Percentiles rank a stretch among this genome's conserved stretches.
These are phyloP conservation scores for Nothophoma quercina DNA, from an alignment of 2,329 filamentous ascomycete genomes.

Conservation along the genomic window DNA sequence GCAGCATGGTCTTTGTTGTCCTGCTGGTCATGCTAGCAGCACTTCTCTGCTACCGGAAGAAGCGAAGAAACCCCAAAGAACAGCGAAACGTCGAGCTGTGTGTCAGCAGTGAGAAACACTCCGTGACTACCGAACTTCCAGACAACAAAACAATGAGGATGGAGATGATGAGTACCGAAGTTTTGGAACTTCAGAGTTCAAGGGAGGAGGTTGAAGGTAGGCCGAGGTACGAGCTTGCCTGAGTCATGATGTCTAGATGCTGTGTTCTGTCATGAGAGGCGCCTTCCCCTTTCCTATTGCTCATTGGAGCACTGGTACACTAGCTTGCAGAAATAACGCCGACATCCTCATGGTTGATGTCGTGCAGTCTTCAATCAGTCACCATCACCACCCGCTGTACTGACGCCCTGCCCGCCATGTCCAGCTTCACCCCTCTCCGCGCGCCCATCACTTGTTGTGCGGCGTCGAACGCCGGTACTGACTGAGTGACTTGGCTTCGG, in stretches of 20 bases:
- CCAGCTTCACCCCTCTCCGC: constrained; percentile 24
- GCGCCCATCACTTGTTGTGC: constrained; percentile 16
- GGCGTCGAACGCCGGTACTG: constrained; percentile 10
- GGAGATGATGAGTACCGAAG: not conserved
- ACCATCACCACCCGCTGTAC: constrained; percentile 11
- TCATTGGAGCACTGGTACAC: too few relatives aligned
- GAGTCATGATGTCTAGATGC: too few relatives aligned
- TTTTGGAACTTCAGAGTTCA: not conserved
- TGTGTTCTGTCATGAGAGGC: not conserved
- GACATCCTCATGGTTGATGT: too few relatives aligned
- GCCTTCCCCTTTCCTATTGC: too few relatives aligned
- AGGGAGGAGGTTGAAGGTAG: not conserved
- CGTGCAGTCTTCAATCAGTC: not conserved
- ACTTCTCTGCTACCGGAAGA: not conserved
- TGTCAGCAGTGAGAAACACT: not conserved
- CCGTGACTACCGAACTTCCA: not conserved
- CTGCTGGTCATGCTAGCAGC: not conserved
- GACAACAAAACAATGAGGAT: not conserved
- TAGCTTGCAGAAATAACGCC: too few relatives aligned
- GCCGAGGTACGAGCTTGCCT: not conserved
- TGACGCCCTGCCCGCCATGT: not conserved
- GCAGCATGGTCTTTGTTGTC: not conserved
- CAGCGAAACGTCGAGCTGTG: not conserved
- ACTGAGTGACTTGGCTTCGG: constrained; percentile 11
- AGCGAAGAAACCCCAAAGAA: not conserved